Conservation (phyloP, 169 alveolate species). For the Cystoisospora suis region DNA sequence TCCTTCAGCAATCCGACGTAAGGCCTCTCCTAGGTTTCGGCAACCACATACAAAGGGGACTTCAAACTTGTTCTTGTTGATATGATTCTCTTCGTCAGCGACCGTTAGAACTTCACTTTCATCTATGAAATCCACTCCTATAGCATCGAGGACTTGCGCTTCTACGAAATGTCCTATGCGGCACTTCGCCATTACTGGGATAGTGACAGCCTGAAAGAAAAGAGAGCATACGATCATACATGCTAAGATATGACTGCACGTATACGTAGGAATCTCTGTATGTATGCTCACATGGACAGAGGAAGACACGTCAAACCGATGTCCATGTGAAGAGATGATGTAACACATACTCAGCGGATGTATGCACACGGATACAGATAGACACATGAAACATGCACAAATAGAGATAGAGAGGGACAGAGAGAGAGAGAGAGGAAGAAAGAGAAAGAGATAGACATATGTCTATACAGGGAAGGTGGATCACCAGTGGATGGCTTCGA, state of each 20-base stretch:
- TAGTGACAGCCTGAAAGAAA: conserved; percentile 66
- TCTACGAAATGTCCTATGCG: conserved; percentile 82
- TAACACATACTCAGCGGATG: too few relatives aligned
- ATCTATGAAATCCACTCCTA: conserved; percentile 80
- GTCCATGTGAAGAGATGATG: neutral
- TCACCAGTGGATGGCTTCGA: neutral
- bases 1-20: conserved; percentile 80
- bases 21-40: conserved; percentile 82
- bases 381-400: neutral
- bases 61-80: conserved; percentile 73
- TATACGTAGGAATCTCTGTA: neutral
- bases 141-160: conserved; percentile 75
- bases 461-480: neutral
- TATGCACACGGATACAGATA: neutral
- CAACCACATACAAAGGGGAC: conserved; percentile 85
- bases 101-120: conserved; percentile 81
- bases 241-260: neutral
- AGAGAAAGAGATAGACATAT: neutral
- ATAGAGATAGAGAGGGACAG: neutral
- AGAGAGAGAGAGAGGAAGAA: neutral
- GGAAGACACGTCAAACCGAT: neutral
- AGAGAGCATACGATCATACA: neutral
- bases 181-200: conserved; percentile 81
- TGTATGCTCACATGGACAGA: neutral
- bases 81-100: conserved; percentile 78